phyloP scores from a whole-genome alignment of 306 rosid genomes.

The Pyrus communis region DNA sequence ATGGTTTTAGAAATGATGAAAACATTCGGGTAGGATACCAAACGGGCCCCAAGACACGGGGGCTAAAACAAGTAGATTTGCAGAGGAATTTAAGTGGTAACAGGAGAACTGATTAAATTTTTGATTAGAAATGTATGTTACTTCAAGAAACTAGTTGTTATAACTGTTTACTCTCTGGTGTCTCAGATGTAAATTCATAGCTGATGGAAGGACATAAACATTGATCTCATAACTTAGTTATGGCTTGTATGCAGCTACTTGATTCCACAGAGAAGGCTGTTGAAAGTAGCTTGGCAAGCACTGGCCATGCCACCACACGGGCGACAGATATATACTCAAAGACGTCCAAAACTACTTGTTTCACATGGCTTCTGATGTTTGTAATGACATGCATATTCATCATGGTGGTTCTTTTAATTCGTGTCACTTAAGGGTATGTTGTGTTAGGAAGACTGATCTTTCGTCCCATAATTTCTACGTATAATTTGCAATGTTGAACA shows the following conservation, averaged over 20 bases:
- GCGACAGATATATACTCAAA: constrained; percentile 53
- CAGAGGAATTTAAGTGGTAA: not conserved
- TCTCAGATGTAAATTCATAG: not conserved
- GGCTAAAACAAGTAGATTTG: not conserved
- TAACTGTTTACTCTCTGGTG: not conserved
- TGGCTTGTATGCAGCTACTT: constrained; percentile 48
- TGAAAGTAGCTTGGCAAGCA: constrained; percentile 84
- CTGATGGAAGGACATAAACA: not conserved
- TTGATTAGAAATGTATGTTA: not conserved
- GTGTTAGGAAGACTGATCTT: not conserved
- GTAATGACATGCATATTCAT: constrained; percentile 62
- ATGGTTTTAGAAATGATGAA: too few species aligned
- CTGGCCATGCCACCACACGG: constrained; percentile 67
- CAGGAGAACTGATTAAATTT: not conserved
- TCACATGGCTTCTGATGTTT: constrained; percentile 72
- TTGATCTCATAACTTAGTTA: constrained; percentile 8
- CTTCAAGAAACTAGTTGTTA: not conserved
- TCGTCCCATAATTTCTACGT: not conserved
- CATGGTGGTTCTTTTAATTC: constrained; percentile 84
- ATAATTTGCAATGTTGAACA: not conserved
- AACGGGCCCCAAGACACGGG: too few species aligned
- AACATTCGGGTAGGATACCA: too few species aligned
- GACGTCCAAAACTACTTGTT: constrained; percentile 75
- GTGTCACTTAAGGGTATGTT: constrained; percentile 39
- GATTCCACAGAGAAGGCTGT: constrained; percentile 85